A percentile compares a stretch with the other conserved stretches of the same genome.
Conservation (phyloP, 2,329 filamentous ascomycete species). For the Trichoderma koningiopsis region DNA sequence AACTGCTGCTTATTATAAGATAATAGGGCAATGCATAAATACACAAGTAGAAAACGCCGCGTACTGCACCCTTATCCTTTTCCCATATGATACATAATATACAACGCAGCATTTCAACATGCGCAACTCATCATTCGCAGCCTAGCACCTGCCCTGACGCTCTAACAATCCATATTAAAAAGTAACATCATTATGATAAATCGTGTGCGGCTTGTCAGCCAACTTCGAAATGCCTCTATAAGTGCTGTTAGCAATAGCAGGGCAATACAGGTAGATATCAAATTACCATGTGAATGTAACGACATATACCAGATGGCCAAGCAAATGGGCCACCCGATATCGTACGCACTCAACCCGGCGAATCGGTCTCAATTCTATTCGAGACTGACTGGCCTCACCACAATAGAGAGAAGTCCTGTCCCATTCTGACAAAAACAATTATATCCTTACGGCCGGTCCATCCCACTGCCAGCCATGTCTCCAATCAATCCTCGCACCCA, state of each 20-base stretch:
- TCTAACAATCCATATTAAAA: not conserved
- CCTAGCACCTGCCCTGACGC: not conserved
- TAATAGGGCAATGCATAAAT: not conserved
- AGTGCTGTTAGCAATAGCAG: conserved; percentile 14
- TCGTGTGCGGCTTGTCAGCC: not conserved
- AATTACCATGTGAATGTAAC: conserved; percentile 1
- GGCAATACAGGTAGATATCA: conserved; percentile 26
- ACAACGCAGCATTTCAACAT: not conserved
- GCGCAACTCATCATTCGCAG: not conserved
- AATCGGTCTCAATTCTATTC: not conserved
- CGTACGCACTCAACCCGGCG: not conserved
- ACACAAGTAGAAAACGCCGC: not conserved
- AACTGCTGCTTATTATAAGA: not conserved
- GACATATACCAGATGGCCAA: not conserved
- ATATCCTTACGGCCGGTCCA: conserved; percentile 28
- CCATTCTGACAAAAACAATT: not conserved
- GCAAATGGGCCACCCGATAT: not conserved
- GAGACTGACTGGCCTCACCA: not conserved
- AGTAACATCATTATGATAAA: not conserved
- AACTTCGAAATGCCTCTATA: not conserved
- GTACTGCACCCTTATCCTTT: not conserved
- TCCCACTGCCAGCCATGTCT: conserved; percentile 41
- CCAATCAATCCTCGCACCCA: conserved; percentile 56
- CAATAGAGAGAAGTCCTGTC: not conserved
- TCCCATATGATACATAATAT: not conserved